Evolutionary conservation across 2,329 filamentous ascomycete species (phyloP).

Genomic region (Chaetothyriales sp.): DNA sequence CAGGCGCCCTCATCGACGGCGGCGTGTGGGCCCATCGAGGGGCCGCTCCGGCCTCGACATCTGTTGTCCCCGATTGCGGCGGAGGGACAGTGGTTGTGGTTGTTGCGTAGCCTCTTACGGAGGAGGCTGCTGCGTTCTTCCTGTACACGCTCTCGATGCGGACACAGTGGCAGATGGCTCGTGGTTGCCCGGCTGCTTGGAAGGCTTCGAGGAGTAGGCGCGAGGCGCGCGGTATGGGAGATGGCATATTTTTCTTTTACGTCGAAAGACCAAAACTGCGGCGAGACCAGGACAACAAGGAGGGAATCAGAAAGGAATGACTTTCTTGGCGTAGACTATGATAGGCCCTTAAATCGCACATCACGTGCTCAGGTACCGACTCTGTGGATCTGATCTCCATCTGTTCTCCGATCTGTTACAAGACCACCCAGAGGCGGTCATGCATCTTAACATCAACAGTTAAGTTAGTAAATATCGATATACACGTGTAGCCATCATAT

Average conservation of each 20-base stretch:
- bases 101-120: not conserved
- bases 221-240: not conserved
- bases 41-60: slow-evolving; percentile 7
- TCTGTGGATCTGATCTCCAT: too few species aligned
- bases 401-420: too few species aligned
- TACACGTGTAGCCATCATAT: too few species aligned
- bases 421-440: too few species aligned
- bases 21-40: slow-evolving; percentile 62
- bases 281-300: too few species aligned
- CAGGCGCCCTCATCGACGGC: slow-evolving; percentile 51
- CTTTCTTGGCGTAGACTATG: too few species aligned
- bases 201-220: not conserved
- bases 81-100: not conserved
- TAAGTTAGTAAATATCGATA: too few species aligned
- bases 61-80: slow-evolving; percentile 1
- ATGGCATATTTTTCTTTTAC: not conserved
- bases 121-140: not conserved
- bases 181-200: not conserved
- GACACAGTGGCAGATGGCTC: not conserved
- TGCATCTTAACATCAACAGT: too few species aligned
- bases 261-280: not conserved
- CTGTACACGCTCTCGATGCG: not conserved
- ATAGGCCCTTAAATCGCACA: too few species aligned
- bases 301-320: not conserved
- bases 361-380: too few species aligned